A percentile compares a stretch with the other conserved stretches of the same genome.
Evolutionary conservation across 2,329 filamentous ascomycete genomes (phyloP).

Genomic region (Stagonosporopsis rhizophila): DNA sequence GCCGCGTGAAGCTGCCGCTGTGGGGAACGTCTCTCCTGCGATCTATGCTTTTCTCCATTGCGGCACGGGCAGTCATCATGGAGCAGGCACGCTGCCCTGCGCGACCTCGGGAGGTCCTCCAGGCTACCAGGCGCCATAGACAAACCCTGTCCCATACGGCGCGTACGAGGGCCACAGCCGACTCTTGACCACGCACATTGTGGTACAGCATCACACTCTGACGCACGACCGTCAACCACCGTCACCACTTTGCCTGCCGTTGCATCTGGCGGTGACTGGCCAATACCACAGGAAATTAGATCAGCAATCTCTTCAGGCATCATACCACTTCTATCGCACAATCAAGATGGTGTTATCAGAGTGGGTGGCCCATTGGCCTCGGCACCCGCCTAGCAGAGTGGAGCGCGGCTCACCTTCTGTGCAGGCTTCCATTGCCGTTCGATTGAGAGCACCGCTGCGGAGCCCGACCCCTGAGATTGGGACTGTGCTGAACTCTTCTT

Average conservation of each 20-base stretch:
- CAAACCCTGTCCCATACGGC: conserved; percentile 9
- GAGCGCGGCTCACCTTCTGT: conserved; percentile 28
- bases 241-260: conserved; percentile 3
- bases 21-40: conserved; percentile 4
- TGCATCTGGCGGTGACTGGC: conserved; percentile 4
- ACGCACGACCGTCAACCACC: neutral
- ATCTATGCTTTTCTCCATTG: conserved; percentile 19
- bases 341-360: conserved; percentile 17
- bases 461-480: conserved; percentile 25
- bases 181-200: neutral
- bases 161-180: conserved; percentile 12
- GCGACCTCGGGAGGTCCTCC: conserved; percentile 8
- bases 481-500: neutral
- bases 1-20: conserved; percentile 14
- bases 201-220: conserved; percentile 1
- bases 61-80: conserved; percentile 14
- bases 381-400: conserved; percentile 12
- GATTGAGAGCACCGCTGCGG: conserved; percentile 15
- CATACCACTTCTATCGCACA: conserved; percentile 20
- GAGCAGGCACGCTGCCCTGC: conserved; percentile 10
- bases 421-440: conserved; percentile 29
- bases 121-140: conserved; percentile 2
- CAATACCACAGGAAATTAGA: conserved; percentile 15
- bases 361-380: conserved; percentile 10
- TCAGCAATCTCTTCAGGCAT: conserved; percentile 19